These are phyloP conservation scores for Pleurotus cornucopiae DNA, from an alignment of 768 basidiomycete genomes.

Conservation along the genomic window DNA sequence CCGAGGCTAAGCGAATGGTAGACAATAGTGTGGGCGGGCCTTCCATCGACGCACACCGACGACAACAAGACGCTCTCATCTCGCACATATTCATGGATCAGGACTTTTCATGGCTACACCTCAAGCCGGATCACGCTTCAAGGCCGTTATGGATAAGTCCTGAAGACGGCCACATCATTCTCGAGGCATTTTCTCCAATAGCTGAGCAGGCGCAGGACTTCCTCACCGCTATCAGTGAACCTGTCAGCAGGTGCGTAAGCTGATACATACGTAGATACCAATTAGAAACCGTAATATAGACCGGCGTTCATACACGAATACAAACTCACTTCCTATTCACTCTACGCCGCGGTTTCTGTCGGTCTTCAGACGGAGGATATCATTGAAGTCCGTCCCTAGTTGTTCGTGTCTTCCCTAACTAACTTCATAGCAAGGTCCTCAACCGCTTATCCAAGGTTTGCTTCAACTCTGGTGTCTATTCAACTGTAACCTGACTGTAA, in stretches of 20 bases:
- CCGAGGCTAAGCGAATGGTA: slow-evolving; percentile 50
- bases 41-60: slow-evolving; percentile 60
- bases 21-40: slow-evolving; percentile 37
- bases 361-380: slow-evolving; percentile 97
- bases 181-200: slow-evolving; percentile 96
- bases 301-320: slow-evolving; percentile 99
- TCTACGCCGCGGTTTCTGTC: slow-evolving; percentile 98
- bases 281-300: slow-evolving; percentile 39
- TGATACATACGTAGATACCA: slow-evolving; percentile 24
- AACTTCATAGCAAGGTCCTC: slow-evolving; percentile 51
- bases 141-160: slow-evolving; percentile 97
- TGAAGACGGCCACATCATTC: slow-evolving; percentile 87
- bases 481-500: background rate
- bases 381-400: slow-evolving; percentile 74
- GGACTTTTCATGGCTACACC: slow-evolving; percentile 81
- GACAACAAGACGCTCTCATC: slow-evolving; percentile 70
- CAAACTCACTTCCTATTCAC: slow-evolving; percentile 94
- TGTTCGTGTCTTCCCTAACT: slow-evolving; percentile 21
- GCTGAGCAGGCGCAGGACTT: slow-evolving; percentile 99
- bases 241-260: slow-evolving; percentile 86
- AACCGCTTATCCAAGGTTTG: slow-evolving; percentile 76
- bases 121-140: slow-evolving; percentile 88
- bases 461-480: slow-evolving; percentile 5
- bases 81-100: slow-evolving; percentile 82
- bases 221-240: slow-evolving; percentile 95